Evolutionary conservation across 2,329 filamentous ascomycete genomes (phyloP).

Genomic region (Capronia epimyces): DNA sequence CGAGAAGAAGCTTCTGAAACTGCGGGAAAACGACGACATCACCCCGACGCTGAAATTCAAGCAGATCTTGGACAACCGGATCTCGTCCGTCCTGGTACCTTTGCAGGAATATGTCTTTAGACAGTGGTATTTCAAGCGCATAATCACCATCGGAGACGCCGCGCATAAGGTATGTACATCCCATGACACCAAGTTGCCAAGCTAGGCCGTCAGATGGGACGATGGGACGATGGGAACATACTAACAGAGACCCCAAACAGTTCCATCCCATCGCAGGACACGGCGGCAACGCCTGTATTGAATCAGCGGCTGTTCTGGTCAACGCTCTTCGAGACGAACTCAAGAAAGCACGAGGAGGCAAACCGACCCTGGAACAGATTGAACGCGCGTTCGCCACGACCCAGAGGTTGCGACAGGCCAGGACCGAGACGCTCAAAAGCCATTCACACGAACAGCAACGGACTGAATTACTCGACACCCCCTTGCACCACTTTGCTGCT

Average conservation of each 20-base stretch:
- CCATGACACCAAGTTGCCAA: too few relatives aligned
- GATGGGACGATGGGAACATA: too few relatives aligned
- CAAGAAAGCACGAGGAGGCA: background rate
- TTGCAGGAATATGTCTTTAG: conserved; percentile 39
- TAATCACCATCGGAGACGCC: conserved; percentile 41
- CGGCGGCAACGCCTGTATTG: conserved; percentile 42
- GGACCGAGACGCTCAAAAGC: background rate
- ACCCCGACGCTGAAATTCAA: conserved; percentile 32
- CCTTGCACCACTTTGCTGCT: background rate
- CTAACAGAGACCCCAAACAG: too few relatives aligned
- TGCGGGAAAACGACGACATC: conserved; percentile 30
- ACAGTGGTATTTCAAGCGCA: conserved; percentile 38
- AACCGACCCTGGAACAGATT: conserved; percentile 3
- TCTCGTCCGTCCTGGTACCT: conserved; percentile 28
- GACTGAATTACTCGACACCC: conserved; percentile 3
- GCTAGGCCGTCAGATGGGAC: too few relatives aligned
- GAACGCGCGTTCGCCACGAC: conserved; percentile 1
- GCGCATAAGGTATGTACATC: conserved; percentile 38
- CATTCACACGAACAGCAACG: conserved; percentile 5
- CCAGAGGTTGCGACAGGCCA: background rate
- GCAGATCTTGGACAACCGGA: conserved; percentile 33
- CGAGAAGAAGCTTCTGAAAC: conserved; percentile 29
- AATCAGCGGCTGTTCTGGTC: conserved; percentile 36
- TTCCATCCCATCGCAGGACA: conserved; percentile 36
- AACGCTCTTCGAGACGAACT: conserved; percentile 28